Evolutionary conservation across 768 basidiomycete species (phyloP), one percentile per base, ranked within the genome.

Genomic region (Chalciporus piperatus): DNA sequence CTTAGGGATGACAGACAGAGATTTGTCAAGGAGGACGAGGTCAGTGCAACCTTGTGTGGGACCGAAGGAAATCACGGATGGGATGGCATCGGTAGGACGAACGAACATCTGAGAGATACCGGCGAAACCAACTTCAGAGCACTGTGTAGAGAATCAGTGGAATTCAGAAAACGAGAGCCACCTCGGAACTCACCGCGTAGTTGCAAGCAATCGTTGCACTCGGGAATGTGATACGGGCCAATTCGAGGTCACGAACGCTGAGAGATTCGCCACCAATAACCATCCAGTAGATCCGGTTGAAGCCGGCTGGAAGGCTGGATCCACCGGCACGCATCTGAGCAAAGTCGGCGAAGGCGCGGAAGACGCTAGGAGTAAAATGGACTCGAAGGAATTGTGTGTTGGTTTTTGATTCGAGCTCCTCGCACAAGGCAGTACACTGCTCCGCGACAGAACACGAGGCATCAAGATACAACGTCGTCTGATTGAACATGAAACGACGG

Each of bases 401-500:
- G 16, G 48, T 9, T 1, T n/a, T 37, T 9, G 58, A 63, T 45
- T 65, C 63, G 8, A 67, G 61, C 19, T 67, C 65, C 17, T 64
- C 50, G 47, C 52, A 63, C 27, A 67, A 41, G 11, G 60, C 54
- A 22, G 28, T 16, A 33, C 65, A 67, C 48, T 67, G 65, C 37
- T 59, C 63, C 17, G 66, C 51, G 25, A 67, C 66, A 3, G 66
- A 65, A 22, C 45, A 51, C 14, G 63, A 63, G 3, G 63, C 48
- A 32, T 67, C 64, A n/a, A 68, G 61, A 38, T 67, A 67, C 23
- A 67, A 23, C 3, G 64, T 67, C 4, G 66, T 67, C 11, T 63
- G 64, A 44, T 68, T 67, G 55, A 68, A 67, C 65, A 67, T 67
- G 50, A 67, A 67, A 7, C 63, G 65, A 40, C 65, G 61, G 17